Percentiles rank a stretch among this genome's conserved stretches.
Evolutionary conservation across 2,329 filamentous ascomycete species (phyloP).

Genomic region (Trichoderma simmonsii): DNA sequence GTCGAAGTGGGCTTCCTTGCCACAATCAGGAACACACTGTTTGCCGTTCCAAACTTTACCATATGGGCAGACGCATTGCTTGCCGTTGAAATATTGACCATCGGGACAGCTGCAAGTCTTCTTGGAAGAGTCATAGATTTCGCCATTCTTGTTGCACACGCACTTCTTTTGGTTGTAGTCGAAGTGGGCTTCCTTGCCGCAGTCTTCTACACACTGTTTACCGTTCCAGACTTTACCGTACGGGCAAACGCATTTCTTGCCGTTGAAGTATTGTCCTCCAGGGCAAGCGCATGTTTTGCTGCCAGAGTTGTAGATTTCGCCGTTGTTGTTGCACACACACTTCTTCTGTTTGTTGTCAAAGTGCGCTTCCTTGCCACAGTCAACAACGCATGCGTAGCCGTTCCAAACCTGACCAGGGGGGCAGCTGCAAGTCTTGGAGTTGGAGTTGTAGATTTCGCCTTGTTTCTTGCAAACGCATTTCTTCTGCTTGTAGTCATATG

Average conservation of each 20-base stretch:
- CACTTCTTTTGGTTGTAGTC: neutral
- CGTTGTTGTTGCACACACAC: conserved; percentile 16
- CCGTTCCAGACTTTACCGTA: conserved; percentile 6
- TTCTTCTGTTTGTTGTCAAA: neutral
- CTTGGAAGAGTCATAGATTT: neutral
- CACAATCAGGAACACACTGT: conserved; percentile 13
- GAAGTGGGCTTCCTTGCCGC: neutral
- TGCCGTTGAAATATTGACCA: neutral
- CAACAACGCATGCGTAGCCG: neutral
- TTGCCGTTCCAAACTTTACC: neutral
- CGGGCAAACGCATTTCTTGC: conserved; percentile 1
- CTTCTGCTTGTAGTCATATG: neutral
- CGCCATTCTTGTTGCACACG: conserved; percentile 8
- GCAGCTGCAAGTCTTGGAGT: conserved; percentile 9
- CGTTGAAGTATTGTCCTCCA: neutral
- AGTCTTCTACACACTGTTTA: neutral
- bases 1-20: conserved; percentile 13
- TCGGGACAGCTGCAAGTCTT: conserved; percentile 17
- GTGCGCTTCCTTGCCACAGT: conserved; percentile 15
- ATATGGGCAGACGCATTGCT: conserved; percentile 3
- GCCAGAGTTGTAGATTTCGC: conserved; percentile 1
- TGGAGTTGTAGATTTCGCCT: neutral
- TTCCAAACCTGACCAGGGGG: neutral
- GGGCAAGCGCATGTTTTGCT: conserved; percentile 18
- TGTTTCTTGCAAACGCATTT: conserved; percentile 17